Evolutionary conservation across 805 yeast species (phyloP), one percentile per base, ranked within the genome.

Genomic region (Pichia exigua): DNA sequence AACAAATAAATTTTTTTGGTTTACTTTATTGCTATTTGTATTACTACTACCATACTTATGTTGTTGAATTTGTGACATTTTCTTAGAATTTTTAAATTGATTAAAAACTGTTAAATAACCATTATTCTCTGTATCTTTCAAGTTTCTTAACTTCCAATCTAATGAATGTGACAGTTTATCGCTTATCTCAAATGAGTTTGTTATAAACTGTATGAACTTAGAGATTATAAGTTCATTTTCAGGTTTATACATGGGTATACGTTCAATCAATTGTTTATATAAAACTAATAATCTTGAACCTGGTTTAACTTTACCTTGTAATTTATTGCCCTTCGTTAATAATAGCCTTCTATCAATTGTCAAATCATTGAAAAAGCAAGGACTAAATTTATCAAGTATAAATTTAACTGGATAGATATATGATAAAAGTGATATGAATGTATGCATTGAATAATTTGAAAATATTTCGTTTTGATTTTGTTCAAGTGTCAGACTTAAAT

Each of bases 251-350:
- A 20, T 38, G 57, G 62, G 42, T 46, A 62, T 46, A 44, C 55
- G 57, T 2, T 62, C 59, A 21, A 62, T 49, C 11, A 66, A 35
- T 22, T 52, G 59, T 51, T 66, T 64, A 17, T 64, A 68, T 5
- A 66, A 48, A 21, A 59, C 64, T 4, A 67, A 51, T 9, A 67
- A 51, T 20, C 61, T 60, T 11, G 68, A 60, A 4, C 71, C 71
- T 11, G 70, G 68, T 53, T 64, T 64, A 11, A 54, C 51, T 44
- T 64, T 67, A 18, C 70, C 71, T 11, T 59, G 55, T 5, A 66
- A 52, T 8, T 50, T 53, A 51, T 65, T 64, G 39, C 57, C 48
- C 8, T 57, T 52, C 0, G 69, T 62, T 7, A 67, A 47, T 9
- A 51, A 49, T 15, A 57, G 43, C 39, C 63, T 35, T 52, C 70